Percentiles rank a stretch among this genome's conserved stretches.
These are phyloP conservation scores for Hirschioporus abietinus DNA, from an alignment of 768 basidiomycete species.

Conservation along the genomic window DNA sequence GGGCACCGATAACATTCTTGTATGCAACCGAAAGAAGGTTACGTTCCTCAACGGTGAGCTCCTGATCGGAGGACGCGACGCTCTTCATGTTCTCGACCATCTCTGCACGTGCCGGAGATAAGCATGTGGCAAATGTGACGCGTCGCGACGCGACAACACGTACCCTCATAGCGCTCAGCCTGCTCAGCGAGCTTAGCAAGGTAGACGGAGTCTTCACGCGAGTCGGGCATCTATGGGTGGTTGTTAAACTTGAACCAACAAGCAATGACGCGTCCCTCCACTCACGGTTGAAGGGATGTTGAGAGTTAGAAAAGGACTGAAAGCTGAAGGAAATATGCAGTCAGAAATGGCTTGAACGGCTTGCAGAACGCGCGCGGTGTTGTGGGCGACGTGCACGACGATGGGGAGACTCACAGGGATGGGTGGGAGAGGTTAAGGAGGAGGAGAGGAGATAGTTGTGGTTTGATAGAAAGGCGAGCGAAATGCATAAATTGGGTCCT, in stretches of 20 bases:
- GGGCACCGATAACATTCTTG: constrained; percentile 82
- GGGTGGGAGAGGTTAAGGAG: constrained; percentile 25
- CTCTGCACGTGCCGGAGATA: constrained; percentile 38
- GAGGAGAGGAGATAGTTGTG: constrained; percentile 42
- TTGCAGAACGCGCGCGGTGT: constrained; percentile 12
- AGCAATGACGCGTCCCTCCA: constrained; percentile 2
- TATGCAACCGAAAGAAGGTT: constrained; percentile 86
- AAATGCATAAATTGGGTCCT: constrained; percentile 58
- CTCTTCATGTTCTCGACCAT: constrained; percentile 75
- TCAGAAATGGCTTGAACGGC: constrained; percentile 9
- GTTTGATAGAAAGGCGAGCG: constrained; percentile 36
- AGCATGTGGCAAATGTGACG: constrained; percentile 12
- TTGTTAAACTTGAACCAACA: neutral
- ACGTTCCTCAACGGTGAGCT: constrained; percentile 78
- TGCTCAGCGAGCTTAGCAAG: constrained; percentile 99
- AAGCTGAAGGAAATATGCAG: constrained; percentile 10
- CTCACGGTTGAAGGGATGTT: constrained; percentile 9
- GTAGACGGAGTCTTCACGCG: constrained; percentile 97
- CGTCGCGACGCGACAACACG: constrained; percentile 17
- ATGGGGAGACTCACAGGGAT: constrained; percentile 21
- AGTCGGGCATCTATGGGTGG: constrained; percentile 61
- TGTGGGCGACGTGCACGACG: constrained; percentile 18
- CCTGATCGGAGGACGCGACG: constrained; percentile 61
- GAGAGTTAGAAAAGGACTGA: constrained; percentile 10
- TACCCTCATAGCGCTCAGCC: constrained; percentile 98